phyloP scores from a whole-genome alignment of 495 filamentous ascomycete genomes.

The Chaetomium tenue region DNA sequence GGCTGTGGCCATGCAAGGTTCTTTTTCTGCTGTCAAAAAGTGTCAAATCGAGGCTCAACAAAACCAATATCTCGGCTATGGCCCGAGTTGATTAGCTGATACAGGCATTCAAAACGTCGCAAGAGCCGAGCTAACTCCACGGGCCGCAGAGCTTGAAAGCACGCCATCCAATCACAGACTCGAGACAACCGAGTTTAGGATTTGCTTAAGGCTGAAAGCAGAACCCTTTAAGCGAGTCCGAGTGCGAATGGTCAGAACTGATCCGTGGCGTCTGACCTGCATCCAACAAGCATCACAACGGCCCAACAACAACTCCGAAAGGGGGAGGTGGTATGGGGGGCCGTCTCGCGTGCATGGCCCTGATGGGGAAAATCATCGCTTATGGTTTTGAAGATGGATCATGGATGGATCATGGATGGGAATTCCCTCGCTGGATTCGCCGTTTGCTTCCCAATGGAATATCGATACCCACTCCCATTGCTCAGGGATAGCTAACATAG shows the following conservation, averaged over 20 bases:
- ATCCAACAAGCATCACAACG: neutral
- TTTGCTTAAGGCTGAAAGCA: neutral
- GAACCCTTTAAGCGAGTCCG: conserved; percentile 8
- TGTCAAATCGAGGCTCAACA: neutral
- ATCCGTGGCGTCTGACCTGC: neutral
- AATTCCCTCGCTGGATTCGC: neutral
- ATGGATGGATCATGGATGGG: neutral
- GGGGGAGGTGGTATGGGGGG: neutral
- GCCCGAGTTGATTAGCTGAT: conserved; percentile 6
- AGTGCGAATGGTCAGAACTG: conserved; percentile 1
- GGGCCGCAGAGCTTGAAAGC: neutral
- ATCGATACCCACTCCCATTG: neutral
- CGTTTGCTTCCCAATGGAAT: neutral
- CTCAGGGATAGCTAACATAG: neutral
- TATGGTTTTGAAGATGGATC: neutral
- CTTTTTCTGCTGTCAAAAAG: neutral
- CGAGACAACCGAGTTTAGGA: neutral
- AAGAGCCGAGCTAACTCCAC: neutral
- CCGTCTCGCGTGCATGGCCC: neutral
- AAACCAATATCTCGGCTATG: neutral
- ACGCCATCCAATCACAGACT: neutral
- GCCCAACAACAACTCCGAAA: neutral
- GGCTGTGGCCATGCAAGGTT: too few species aligned
- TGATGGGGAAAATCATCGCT: neutral
- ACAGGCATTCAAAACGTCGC: neutral